Percentiles rank a stretch among this genome's conserved stretches.
Conservation (phyloP, 2,329 filamentous ascomycete genomes). For the Davidsoniella australis region DNA sequence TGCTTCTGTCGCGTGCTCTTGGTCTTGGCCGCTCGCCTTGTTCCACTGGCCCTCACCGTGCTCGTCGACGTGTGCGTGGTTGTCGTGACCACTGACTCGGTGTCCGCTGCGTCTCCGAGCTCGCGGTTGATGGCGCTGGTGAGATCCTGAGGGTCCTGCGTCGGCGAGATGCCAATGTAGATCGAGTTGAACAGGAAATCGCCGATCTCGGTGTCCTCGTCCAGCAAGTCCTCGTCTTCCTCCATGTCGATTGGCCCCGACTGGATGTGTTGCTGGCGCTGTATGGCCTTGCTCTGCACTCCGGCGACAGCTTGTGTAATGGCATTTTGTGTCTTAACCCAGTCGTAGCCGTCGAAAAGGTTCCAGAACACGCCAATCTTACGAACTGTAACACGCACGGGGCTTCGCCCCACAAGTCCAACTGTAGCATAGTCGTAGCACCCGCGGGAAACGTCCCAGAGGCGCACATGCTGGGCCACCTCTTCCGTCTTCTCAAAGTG, state of each 20-base stretch:
- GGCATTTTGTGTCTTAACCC: conserved; percentile 69
- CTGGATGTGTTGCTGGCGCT: conserved; percentile 18
- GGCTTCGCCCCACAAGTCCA: conserved; percentile 44
- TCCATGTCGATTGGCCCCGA: conserved; percentile 8
- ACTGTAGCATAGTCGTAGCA: conserved; percentile 52
- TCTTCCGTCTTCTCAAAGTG: conserved; percentile 52
- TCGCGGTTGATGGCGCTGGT: conserved; percentile 73
- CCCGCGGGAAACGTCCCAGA: conserved; percentile 66
- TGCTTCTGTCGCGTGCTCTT: conserved; percentile 35
- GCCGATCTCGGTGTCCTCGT: conserved; percentile 74
- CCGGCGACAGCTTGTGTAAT: conserved; percentile 80
- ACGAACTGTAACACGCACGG: conserved; percentile 60
- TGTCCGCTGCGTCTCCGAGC: conserved; percentile 79
- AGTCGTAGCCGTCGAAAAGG: conserved; percentile 93
- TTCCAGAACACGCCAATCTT: conserved; percentile 96
- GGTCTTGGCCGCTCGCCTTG: conserved; percentile 35
- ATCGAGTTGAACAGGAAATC: conserved; percentile 98
- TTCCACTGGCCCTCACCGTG: conserved; percentile 26
- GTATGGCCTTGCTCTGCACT: conserved; percentile 66
- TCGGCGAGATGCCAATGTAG: conserved; percentile 82
- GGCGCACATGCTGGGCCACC: conserved; percentile 49
- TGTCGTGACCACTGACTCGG: conserved; percentile 55
- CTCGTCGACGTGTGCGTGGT: conserved; percentile 52
- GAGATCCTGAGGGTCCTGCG: conserved; percentile 68
- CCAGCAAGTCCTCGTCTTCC: conserved; percentile 45